These are phyloP conservation scores for Naganishia cerealis DNA, from an alignment of 1,284 basidiomycete species.

Conservation along the genomic window DNA sequence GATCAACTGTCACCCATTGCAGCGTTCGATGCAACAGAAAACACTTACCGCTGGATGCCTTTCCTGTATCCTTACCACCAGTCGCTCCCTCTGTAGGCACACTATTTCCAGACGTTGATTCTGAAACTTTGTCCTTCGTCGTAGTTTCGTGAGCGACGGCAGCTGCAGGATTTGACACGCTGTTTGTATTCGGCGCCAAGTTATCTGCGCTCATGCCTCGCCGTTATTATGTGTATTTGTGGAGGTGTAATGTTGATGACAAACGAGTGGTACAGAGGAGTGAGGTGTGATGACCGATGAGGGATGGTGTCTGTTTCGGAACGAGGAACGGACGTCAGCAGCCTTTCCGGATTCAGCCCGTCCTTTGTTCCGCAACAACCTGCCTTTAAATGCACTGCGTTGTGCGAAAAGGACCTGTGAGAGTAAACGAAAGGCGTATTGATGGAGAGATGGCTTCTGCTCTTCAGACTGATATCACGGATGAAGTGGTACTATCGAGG, in stretches of 20 bases:
- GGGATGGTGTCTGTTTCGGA: slow-evolving; percentile 9
- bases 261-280: slow-evolving; percentile 2
- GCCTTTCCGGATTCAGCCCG: background rate
- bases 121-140: slow-evolving; percentile 2
- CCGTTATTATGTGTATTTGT: background rate
- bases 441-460: background rate
- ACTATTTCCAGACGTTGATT: background rate
- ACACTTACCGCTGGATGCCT: slow-evolving; percentile 9
- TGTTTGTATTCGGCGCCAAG: slow-evolving; percentile 23
- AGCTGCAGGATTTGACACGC: slow-evolving; percentile 11
- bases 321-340: background rate
- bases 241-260: slow-evolving; percentile 1
- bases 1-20: background rate
- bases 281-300: background rate
- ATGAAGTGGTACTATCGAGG: background rate
- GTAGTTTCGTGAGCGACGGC: slow-evolving; percentile 11
- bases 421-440: background rate
- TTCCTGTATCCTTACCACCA: slow-evolving; percentile 4
- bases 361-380: slow-evolving; percentile 8
- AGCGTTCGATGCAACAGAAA: background rate
- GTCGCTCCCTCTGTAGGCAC: background rate
- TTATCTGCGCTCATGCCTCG: slow-evolving; percentile 29
- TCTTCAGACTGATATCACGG: background rate
- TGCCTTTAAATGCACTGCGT: slow-evolving; percentile 2
- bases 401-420: background rate